These are phyloP conservation scores for Orychophragmus violaceus DNA, from an alignment of 345 rosid species.

Conservation along the genomic window DNA sequence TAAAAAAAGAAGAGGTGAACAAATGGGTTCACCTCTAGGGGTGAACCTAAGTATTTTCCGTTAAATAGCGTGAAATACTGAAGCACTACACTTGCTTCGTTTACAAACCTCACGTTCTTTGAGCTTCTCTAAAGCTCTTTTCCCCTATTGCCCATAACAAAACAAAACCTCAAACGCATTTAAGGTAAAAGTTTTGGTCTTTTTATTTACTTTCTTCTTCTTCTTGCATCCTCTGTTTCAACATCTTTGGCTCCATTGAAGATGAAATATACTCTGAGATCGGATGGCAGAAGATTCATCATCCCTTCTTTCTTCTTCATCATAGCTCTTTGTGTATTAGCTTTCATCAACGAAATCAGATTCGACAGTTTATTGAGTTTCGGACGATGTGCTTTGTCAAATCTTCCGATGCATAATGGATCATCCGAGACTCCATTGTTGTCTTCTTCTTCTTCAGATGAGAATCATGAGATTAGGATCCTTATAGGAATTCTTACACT, in stretches of 20 bases:
- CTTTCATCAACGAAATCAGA: slow-evolving; percentile 50
- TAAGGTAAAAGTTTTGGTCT: neutral
- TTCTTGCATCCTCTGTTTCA: slow-evolving; percentile 4
- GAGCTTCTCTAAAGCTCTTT: slow-evolving; percentile 27
- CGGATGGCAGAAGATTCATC: slow-evolving; percentile 31
- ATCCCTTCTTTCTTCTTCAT: slow-evolving; percentile 54
- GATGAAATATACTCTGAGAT: slow-evolving; percentile 30
- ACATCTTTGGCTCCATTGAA: neutral
- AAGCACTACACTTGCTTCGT: slow-evolving; percentile 30
- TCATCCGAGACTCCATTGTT: slow-evolving; percentile 26
- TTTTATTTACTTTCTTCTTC: slow-evolving; percentile 4
- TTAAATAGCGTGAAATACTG: slow-evolving; percentile 25
- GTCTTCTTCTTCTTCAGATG: slow-evolving; percentile 15
- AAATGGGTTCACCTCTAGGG: too few species aligned
- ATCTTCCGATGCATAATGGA: neutral
- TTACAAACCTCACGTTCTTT: slow-evolving; percentile 35
- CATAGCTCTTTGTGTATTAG: slow-evolving; percentile 56
- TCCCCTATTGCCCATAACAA: neutral
- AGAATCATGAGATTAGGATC: slow-evolving; percentile 50
- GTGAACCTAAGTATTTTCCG: too few species aligned
- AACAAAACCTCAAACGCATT: neutral
- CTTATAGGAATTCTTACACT: slow-evolving; percentile 70
- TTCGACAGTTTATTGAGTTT: slow-evolving; percentile 42
- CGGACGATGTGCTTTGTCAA: slow-evolving; percentile 42
- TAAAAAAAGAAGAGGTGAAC: too few species aligned